Conservation (phyloP, 768 basidiomycete species). For the Suillus americanus region DNA sequence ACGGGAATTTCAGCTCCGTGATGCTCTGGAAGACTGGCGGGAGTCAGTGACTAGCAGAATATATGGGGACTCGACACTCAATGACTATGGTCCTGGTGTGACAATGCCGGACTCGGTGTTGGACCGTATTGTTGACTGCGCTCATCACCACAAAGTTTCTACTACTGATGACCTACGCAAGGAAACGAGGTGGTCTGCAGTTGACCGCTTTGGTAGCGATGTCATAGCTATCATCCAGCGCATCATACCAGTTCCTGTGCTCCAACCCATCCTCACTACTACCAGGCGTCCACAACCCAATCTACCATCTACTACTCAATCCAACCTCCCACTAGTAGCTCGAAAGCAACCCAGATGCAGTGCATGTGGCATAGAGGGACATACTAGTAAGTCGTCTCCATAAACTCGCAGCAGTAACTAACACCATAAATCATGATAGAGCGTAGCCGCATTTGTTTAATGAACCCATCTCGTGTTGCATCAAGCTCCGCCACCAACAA, state of each 20-base stretch:
- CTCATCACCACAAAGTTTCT: not conserved
- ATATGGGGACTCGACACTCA: not conserved
- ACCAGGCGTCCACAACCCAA: not conserved
- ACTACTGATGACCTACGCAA: not conserved
- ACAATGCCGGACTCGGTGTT: not conserved
- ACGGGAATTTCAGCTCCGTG: not conserved
- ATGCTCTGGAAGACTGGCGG: not conserved
- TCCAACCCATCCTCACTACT: not conserved
- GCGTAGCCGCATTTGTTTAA: not conserved
- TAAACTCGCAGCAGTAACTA: not conserved
- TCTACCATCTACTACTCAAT: not conserved
- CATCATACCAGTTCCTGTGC: not conserved
- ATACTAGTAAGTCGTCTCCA: not conserved
- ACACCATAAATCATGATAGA: not conserved
- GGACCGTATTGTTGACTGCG: not conserved
- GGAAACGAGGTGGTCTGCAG: not conserved
- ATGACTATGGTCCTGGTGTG: not conserved
- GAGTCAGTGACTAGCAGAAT: not conserved
- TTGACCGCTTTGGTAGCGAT: not conserved
- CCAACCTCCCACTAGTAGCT: not conserved
- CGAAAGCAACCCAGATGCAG: not conserved
- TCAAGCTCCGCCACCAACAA: not conserved
- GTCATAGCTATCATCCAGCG: not conserved
- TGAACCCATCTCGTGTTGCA: not conserved
- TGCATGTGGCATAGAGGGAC: not conserved